Base-by-base conservation (phyloP, 352 stramenopile genomes). In the Peronospora belbahrii region DNA sequence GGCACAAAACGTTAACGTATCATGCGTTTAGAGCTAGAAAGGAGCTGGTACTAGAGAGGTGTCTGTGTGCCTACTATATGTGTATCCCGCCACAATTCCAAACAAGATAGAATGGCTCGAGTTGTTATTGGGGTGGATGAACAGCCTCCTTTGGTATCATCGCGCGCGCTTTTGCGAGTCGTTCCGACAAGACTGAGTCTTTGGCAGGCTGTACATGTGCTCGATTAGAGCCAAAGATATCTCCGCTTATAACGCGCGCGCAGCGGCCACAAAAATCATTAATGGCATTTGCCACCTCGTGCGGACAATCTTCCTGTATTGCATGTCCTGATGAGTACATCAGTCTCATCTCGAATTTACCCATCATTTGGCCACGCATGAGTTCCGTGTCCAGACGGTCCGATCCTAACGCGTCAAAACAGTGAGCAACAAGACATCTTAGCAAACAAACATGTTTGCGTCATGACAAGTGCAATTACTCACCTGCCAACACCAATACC, bases 301-400 rank as follows among this genome's bases (percentile, higher is more conserved):
- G 68, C 2, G 82, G 82, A 41, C 75, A 88, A 47, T 94, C 79
- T 59, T 94, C 83, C 57, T 94, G 83, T 42, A 94, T 91, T 36
- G 79, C 78, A 43, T 94, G 83, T n/a, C 83, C 84, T n/a, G 74
- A 77, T 35, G 79, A 85, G 49, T 94, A 92, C 47, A 94, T 76
- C 24, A 94, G 54, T 18, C 77, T 65, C 39, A 95, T 70, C 53
- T 95, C 81, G 30, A 94, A 95, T 52, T 95, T 95, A 25, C 85
- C 84, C 76, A 93, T 89, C 85, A 95, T 95, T 56, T 94, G 85
- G 5, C 72, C 85, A 7, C 83, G 77, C 63, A 87, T 87, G 24
- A 95, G 64, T 14, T 83, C 61, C n/a, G 83, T 95, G 53, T 95
- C 85, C 2, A 95, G 59, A 6, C 85, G 74, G 38, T 95, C 85